Evolutionary conservation across 2,329 filamentous ascomycete species (phyloP).

Genomic region (Claviceps spartinae): DNA sequence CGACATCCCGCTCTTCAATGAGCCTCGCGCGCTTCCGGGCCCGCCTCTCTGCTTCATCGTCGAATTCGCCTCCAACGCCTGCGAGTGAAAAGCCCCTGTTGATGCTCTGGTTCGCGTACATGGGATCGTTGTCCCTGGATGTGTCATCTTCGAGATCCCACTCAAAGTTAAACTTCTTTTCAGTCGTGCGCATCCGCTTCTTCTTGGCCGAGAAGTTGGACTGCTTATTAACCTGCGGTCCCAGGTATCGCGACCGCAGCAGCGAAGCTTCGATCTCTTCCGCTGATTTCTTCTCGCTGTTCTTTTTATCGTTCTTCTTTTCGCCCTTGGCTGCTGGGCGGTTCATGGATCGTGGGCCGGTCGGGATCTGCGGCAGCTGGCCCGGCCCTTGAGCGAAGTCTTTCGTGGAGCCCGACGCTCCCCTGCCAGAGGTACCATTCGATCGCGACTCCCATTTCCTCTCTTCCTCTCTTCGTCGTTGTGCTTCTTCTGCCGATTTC

Average conservation of each 20-base stretch:
- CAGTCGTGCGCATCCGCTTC: slow-evolving; percentile 82
- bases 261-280: slow-evolving; percentile 61
- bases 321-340: slow-evolving; percentile 23
- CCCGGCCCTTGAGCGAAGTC: slow-evolving; percentile 12
- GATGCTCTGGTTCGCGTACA: slow-evolving; percentile 39
- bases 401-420: slow-evolving; percentile 11
- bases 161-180: slow-evolving; percentile 98
- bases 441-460: slow-evolving; percentile 20
- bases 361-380: slow-evolving; percentile 36
- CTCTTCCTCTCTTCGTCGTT: slow-evolving; percentile 56
- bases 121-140: slow-evolving; percentile 50
- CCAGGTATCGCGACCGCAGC: slow-evolving; percentile 76
- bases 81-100: slow-evolving; percentile 27
- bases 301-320: slow-evolving; percentile 24
- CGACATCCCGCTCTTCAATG: slow-evolving; percentile 60
- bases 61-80: slow-evolving; percentile 35
- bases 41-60: slow-evolving; percentile 41
- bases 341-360: slow-evolving; percentile 55
- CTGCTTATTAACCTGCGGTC: slow-evolving; percentile 66
- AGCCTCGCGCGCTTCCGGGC: slow-evolving; percentile 49
- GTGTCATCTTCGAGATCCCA: slow-evolving; percentile 96
- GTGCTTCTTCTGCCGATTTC: slow-evolving; percentile 43
- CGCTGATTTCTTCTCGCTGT: slow-evolving; percentile 26
- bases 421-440: slow-evolving; percentile 10
- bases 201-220: slow-evolving; percentile 91